Evolutionary conservation across 345 rosid species (phyloP).

Genomic region (Trapa incisa): DNA sequence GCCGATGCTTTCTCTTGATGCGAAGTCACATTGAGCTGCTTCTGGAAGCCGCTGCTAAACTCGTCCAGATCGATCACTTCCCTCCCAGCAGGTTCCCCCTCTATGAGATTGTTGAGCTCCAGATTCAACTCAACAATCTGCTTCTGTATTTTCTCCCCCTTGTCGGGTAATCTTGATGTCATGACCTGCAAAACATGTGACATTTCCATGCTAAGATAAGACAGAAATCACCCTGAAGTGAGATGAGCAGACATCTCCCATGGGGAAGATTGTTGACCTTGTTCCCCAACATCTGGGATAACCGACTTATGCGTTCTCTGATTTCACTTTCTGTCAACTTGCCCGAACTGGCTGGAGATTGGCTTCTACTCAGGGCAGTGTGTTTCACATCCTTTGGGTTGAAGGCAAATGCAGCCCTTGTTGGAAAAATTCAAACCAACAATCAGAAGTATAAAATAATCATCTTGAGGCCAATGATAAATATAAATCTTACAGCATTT

Average conservation of each 20-base stretch:
- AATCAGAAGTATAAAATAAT: not conserved
- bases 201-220: not conserved
- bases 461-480: too few relatives aligned
- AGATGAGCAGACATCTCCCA: not conserved
- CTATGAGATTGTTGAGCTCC: conserved; percentile 41
- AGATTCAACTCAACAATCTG: conserved; percentile 49
- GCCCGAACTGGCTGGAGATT: conserved; percentile 32
- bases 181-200: conserved; percentile 28
- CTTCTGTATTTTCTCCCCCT: conserved; percentile 57
- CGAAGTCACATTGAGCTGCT: conserved; percentile 41
- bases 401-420: conserved; percentile 71
- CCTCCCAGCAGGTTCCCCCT: conserved; percentile 17
- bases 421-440: conserved; percentile 3
- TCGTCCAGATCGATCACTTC: conserved; percentile 53
- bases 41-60: conserved; percentile 35
- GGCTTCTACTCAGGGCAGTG: conserved; percentile 24
- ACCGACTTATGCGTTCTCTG: conserved; percentile 48
- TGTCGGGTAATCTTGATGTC: conserved; percentile 62
- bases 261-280: conserved; percentile 33
- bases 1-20: conserved; percentile 1
- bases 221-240: not conserved
- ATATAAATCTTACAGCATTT: too few relatives aligned
- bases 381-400: conserved; percentile 68
- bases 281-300: conserved; percentile 37
- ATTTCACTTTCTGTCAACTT: conserved; percentile 62